Evolutionary conservation across 768 basidiomycete species (phyloP), one percentile per base, ranked within the genome.

Genomic region (Tephrocybe sp.): DNA sequence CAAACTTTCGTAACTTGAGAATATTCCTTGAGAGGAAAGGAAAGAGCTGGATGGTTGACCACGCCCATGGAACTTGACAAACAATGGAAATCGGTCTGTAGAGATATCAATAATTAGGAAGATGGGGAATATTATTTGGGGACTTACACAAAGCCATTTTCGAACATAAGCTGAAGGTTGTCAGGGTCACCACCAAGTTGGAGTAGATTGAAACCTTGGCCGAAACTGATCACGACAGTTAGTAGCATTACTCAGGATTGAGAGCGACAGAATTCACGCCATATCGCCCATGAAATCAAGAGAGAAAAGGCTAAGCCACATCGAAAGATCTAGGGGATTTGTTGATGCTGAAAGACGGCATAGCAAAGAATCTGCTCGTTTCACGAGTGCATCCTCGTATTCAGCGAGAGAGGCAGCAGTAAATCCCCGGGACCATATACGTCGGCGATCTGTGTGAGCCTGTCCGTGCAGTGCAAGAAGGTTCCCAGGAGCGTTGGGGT

Each of bases 371-470:
- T 49, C 53, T 9, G 63, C 63, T 15, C 74, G 52, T 30, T 53
- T 50, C 1, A 56, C 52, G 12, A 77, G 54, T 15, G 70, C 52
- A 12, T 58, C 55, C 36, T 74, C 65, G 49, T 77, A 76, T 25
- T 72, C 71, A 46, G 67, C 69, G 7, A 80, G 42, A 1, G 73
- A 64, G 1, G 61, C 60, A 9, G 60, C 62, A 13, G 61, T 71
- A 54, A 80, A 70, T 0, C 65, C 76, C 35, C 72, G 62, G 26
- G 71, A 69, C 78, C 78, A 78, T 9, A 70, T 60, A 35, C 67
- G 67, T 6, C 77, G 68, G 11, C 73, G 63, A n/a, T 65, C 63
- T 1, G 62, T 60, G 50, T 58, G 57, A 2, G 39, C 51, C 39
- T 55, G 51, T 18, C 51, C 54, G 7, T 24, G 44, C 21, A 58